Evolutionary conservation across 441 rosid species (phyloP), one percentile per base, ranked within the genome.

Genomic region (Dalechampia spathulata): DNA sequence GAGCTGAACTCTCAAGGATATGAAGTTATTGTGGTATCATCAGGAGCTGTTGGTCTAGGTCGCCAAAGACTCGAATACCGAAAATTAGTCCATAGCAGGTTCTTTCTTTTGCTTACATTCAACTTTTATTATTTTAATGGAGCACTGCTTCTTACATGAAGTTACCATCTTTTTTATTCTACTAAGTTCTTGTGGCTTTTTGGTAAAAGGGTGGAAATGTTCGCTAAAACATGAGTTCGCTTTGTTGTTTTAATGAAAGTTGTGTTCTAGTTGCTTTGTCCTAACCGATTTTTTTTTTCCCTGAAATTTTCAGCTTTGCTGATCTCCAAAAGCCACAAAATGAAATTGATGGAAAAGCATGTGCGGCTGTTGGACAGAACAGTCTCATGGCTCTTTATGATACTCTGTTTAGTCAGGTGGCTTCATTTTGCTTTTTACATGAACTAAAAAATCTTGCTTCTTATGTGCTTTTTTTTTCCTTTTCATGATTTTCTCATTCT

Each of bases 361-460:
- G 96, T 73, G 99, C 99, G 14, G 99, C 86, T 69, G 99, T 94
- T 66, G 99, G 98, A 61, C 99, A 94, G 69, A 94, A 82, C 55
- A 78, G 95, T 64, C 86, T 94, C 52, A 90, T 94, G 99, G 95
- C 98, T 68, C 73, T 90, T 52, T 94, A 84, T 63, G 99, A 94
- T 75, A 54, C 90, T 14, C 61, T 94, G 77, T 94, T 94, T 55
- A 74, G 76, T 60, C 94, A 94, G 95, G 99, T 90, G 65, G 21
- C 37, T 20, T 45, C 23, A 39, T 49, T 36, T 54, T 46, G 48
- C 8, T 4, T 37, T 38, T 7, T 40, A n/a, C 38, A 9, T 49
- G 22, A 43, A 20, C 23, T 9, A 49, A 17, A 3, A n/a, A n/a
- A n/a, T n/a, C n/a, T n/a, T n/a, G n/a, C n/a, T n/a, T n/a, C n/a